phyloP scores from a whole-genome alignment of 495 filamentous ascomycete genomes.

The Hypoxylon intermedium region DNA sequence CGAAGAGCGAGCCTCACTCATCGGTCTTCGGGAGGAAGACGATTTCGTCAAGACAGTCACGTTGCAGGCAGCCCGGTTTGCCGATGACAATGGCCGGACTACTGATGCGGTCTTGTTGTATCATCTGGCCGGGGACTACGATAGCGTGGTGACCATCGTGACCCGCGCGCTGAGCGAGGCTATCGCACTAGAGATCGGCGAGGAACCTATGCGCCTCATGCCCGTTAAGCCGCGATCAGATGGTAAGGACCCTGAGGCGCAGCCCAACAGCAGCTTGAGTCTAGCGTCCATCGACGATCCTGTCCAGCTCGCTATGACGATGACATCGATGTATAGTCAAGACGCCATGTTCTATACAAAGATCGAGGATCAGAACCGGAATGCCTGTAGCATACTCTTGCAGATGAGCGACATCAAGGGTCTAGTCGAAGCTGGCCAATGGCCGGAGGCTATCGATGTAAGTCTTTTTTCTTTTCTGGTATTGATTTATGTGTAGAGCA shows the following conservation, averaged over 20 bases:
- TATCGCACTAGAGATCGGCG: slow-evolving; percentile 79
- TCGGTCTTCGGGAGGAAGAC: slow-evolving; percentile 76
- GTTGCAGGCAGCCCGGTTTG: slow-evolving; percentile 84
- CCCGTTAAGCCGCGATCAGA: slow-evolving; percentile 72
- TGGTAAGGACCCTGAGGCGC: slow-evolving; percentile 40
- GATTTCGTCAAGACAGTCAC: slow-evolving; percentile 89
- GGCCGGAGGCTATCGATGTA: slow-evolving; percentile 83
- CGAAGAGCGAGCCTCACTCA: slow-evolving; percentile 84
- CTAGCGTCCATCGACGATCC: slow-evolving; percentile 89
- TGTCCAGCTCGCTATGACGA: slow-evolving; percentile 74
- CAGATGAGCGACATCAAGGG: slow-evolving; percentile 79
- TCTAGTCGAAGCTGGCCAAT: slow-evolving; percentile 70
- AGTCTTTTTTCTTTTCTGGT: slow-evolving; percentile 48
- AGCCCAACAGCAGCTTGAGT: slow-evolving; percentile 69
- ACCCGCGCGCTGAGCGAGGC: slow-evolving; percentile 91
- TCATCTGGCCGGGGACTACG: slow-evolving; percentile 92
- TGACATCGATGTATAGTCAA: slow-evolving; percentile 78
- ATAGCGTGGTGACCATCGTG: slow-evolving; percentile 85
- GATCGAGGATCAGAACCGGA: slow-evolving; percentile 70
- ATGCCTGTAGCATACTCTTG: slow-evolving; percentile 74
- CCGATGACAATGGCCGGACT: slow-evolving; percentile 90
- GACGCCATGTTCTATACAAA: slow-evolving; percentile 75
- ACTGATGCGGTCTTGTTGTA: slow-evolving; percentile 94
- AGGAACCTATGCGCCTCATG: slow-evolving; percentile 74
- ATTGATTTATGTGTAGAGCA: background rate